A percentile compares a stretch with the other conserved stretches of the same genome.
phyloP scores from a whole-genome alignment of 192 early-diverging fungal genomes.

The Spinellus fusiger region DNA sequence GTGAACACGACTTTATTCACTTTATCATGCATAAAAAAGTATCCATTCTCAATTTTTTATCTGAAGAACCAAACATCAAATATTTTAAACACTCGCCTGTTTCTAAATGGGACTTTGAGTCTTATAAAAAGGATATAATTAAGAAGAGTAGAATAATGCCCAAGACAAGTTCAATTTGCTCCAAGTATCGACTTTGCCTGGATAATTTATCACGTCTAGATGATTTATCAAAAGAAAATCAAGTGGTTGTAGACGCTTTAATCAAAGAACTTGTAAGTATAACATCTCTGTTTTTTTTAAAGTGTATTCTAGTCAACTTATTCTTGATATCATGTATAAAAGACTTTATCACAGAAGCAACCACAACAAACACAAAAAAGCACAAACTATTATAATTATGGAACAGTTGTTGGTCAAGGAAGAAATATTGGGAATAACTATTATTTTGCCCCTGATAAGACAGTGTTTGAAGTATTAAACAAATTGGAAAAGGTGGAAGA shows the following conservation, averaged over 20 bases:
- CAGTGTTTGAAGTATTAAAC: no score
- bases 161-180: not conserved
- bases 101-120: constrained; percentile 7
- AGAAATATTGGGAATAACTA: not conserved
- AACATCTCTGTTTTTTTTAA: constrained; percentile 6
- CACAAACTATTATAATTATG: constrained; percentile 6
- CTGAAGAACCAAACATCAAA: not conserved
- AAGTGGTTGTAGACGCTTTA: not conserved
- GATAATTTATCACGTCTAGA: not conserved
- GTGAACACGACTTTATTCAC: not conserved
- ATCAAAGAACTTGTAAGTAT: constrained; percentile 4
- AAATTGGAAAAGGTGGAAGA: no score
- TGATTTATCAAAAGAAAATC: not conserved
- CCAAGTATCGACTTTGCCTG: constrained; percentile 5
- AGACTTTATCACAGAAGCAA: constrained; percentile 3
- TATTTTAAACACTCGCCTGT: constrained; percentile 5
- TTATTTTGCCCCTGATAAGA: constrained; percentile 1
- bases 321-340: constrained; percentile 4
- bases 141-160: not conserved
- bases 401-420: constrained; percentile 4
- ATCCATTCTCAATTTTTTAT: not conserved
- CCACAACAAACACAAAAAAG: not conserved
- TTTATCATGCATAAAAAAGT: not conserved
- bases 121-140: not conserved
- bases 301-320: not conserved